A percentile compares a stretch with the other conserved stretches of the same genome.
Evolutionary conservation across 2,329 filamentous ascomycete species (phyloP).

Genomic region (Colletotrichum siamense): DNA sequence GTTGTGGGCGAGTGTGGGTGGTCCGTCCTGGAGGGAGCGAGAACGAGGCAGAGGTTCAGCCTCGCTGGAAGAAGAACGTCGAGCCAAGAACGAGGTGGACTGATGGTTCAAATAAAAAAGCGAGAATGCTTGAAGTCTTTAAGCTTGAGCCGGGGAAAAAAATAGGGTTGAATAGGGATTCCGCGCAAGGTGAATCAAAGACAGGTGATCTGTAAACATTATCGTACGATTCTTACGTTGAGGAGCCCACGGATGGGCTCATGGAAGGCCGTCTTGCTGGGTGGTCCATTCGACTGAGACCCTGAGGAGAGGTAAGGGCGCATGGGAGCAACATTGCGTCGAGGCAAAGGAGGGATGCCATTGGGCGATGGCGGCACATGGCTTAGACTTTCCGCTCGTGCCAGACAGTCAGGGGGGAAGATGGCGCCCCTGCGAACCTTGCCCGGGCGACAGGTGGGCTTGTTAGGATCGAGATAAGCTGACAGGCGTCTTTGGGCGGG

Average conservation of each 20-base stretch:
- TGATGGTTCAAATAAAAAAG: background rate
- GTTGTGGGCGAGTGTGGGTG: background rate
- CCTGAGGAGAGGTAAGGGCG: background rate
- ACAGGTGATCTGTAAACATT: slow-evolving; percentile 24
- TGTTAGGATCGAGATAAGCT: background rate
- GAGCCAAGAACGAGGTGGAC: slow-evolving; percentile 11
- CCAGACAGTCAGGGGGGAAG: background rate
- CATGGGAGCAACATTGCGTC: background rate
- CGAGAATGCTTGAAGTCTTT: slow-evolving; percentile 15
- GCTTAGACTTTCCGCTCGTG: background rate
- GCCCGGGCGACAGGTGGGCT: slow-evolving; percentile 10
- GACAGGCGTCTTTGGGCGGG: background rate
- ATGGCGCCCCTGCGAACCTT: background rate
- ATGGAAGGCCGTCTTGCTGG: slow-evolving; percentile 16
- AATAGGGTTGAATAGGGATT: slow-evolving; percentile 15
- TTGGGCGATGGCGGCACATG: slow-evolving; percentile 5
- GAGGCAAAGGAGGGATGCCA: background rate
- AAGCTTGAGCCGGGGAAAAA: slow-evolving; percentile 13
- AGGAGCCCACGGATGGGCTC: slow-evolving; percentile 15
- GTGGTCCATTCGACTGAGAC: slow-evolving; percentile 9
- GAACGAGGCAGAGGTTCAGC: slow-evolving; percentile 16
- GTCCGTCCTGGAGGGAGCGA: background rate
- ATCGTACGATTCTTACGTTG: slow-evolving; percentile 22
- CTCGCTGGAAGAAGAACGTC: slow-evolving; percentile 9
- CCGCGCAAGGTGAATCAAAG: slow-evolving; percentile 4